These are phyloP conservation scores for Podospora comata DNA, from an alignment of 495 filamentous ascomycete genomes.

Conservation along the genomic window DNA sequence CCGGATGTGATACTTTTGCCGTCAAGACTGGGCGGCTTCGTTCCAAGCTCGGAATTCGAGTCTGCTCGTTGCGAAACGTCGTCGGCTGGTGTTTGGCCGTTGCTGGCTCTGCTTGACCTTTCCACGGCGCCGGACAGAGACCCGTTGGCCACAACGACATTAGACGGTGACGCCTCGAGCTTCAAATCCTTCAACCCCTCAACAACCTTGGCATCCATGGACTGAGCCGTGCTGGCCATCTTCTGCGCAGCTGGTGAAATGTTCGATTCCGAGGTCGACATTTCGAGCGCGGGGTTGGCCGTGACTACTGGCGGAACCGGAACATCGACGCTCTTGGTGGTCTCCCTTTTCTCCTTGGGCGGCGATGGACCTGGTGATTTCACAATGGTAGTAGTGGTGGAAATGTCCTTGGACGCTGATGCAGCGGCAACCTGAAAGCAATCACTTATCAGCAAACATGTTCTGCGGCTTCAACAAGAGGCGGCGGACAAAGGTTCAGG, in stretches of 20 bases:
- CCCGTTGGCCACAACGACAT: conserved; percentile 50
- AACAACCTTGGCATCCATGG: conserved; percentile 29
- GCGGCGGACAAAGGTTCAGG: neutral
- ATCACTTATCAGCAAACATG: neutral
- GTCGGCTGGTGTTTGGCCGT: conserved; percentile 44
- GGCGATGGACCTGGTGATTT: conserved; percentile 20
- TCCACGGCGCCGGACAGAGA: conserved; percentile 37
- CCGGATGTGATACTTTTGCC: conserved; percentile 89
- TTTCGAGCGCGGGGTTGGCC: neutral
- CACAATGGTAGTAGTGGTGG: conserved; percentile 31
- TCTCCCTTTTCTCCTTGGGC: conserved; percentile 18
- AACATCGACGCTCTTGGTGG: conserved; percentile 3
- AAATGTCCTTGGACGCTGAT: conserved; percentile 48
- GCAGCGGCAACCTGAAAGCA: conserved; percentile 46
- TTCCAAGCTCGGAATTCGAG: conserved; percentile 69
- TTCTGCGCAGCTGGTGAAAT: conserved; percentile 18
- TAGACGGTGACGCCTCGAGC: conserved; percentile 39
- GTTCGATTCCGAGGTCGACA: conserved; percentile 16
- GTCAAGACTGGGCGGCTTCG: conserved; percentile 82
- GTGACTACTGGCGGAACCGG: conserved; percentile 16
- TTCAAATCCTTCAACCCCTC: conserved; percentile 40
- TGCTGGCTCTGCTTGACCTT: conserved; percentile 33
- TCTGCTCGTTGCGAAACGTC: conserved; percentile 55
- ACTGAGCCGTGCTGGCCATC: neutral
- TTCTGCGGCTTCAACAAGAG: neutral